Evolutionary conservation across 75 land plant species (phyloP).

Genomic region (Cunninghamia lanceolata): DNA sequence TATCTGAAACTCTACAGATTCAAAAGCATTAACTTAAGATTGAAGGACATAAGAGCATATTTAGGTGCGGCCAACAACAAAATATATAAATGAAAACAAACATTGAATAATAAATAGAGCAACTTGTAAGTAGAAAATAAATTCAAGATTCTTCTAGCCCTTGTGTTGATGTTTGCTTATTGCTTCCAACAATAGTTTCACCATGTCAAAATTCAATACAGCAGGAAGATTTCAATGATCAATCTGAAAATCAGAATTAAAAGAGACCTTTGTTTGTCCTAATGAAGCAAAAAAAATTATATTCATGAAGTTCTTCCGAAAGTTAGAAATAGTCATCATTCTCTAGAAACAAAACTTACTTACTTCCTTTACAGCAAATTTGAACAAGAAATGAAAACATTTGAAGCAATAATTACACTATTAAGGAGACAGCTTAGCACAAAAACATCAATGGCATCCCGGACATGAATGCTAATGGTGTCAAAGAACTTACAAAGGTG

Average conservation of each 20-base stretch:
- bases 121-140: background rate
- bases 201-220: background rate
- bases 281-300: background rate
- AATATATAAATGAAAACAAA: background rate
- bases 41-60: background rate
- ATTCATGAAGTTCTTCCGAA: background rate
- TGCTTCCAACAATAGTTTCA: background rate
- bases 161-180: background rate
- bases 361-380: background rate
- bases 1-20: constrained; percentile 58
- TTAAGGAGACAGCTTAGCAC: constrained; percentile 3
- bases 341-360: background rate
- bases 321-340: background rate
- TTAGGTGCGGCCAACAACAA: background rate
- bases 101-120: background rate
- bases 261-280: background rate
- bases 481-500: constrained; percentile 59
- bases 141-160: background rate
- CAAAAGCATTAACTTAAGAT: background rate
- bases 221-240: background rate
- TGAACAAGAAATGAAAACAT: background rate
- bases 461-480: background rate
- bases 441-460: background rate
- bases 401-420: background rate
- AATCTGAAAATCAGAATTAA: background rate